Percentiles rank a stretch among this genome's conserved stretches.
Conservation (phyloP, 148 eudicot genomes). For the Camellia sinensis region DNA sequence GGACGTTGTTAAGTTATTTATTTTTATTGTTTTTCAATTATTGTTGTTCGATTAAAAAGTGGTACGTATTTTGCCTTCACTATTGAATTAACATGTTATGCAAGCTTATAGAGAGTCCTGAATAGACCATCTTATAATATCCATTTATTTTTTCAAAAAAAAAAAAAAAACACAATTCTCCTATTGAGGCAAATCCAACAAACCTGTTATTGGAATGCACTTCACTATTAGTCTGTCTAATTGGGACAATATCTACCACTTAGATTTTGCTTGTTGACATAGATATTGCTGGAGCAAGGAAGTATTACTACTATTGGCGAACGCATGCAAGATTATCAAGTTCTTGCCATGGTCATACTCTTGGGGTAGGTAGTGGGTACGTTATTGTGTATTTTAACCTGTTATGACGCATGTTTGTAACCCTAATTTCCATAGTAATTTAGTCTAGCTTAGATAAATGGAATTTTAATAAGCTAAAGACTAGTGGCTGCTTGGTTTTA, state of each 20-base stretch:
- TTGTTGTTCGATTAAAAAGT: neutral
- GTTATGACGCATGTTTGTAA: neutral
- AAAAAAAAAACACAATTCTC: neutral
- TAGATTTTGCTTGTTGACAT: slow-evolving; percentile 11
- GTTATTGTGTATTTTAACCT: neutral
- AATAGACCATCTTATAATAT: neutral
- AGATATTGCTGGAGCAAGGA: slow-evolving; percentile 79
- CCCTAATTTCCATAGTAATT: slow-evolving; percentile 2
- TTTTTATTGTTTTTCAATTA: neutral
- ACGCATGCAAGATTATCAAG: slow-evolving; percentile 85
- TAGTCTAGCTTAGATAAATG: neutral
- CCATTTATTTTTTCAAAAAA: neutral
- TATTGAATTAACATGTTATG: neutral
- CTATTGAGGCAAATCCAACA: neutral
- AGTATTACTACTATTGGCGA: slow-evolving; percentile 46
- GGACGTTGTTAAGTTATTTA: neutral
- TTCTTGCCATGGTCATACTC: slow-evolving; percentile 80
- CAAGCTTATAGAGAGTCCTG: neutral
- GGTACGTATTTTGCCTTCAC: neutral
- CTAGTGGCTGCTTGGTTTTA: slow-evolving; percentile 26
- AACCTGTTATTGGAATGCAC: neutral
- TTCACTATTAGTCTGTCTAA: neutral
- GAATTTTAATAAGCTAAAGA: neutral
- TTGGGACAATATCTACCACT: too few species aligned
- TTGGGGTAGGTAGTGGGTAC: slow-evolving; percentile 54